Base-by-base conservation (phyloP, 2,329 filamentous ascomycete genomes). In the Fusarium sp. region DNA sequence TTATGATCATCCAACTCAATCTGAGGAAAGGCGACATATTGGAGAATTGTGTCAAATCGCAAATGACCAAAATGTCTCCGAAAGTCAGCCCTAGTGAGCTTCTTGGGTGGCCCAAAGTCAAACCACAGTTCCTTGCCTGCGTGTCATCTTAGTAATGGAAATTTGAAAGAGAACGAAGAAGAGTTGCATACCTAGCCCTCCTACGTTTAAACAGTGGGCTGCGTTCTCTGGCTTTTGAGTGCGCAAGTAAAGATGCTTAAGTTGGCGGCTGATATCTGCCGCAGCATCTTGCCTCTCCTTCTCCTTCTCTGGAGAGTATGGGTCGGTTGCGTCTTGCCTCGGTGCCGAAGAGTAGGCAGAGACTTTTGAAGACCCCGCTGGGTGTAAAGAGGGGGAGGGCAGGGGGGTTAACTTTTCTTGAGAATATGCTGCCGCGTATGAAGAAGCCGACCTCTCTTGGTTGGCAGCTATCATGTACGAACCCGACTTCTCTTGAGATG, bases 1-100 rank as follows among this genome's bases (percentile, higher is more conserved):
- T 42, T 10, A 1, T 51, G 2, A 12, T 56, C 46, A 12, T 66
- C 60, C 1, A 71, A 12, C 3, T 66, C 51, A 11, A 69, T 49
- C 2, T 33, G 27, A 0, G 69, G 69, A 36, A 71, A 71, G 4
- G 62, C 66, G 1, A 71, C 66, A 2, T 71, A 71, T 40, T 71
- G 62, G 0, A 71, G 58, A 4, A 55, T 40, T 0, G 14, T 60
- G 10, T 69, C 62, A n/a, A 71, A 71, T 20, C 31, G 31, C 2
- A 71, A 22, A 24, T 71, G 69, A 1, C 55, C 12, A 7, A 71
- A 69, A 22, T 69, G 57, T 17, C 29, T 62, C 38, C 14, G 36
- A 31, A 66, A 66, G 17, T 63, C 62, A 3, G 11, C 22, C 6
- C 22, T 51, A 4, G 14, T 66, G 1, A 66, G 31, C 22, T 46